Conservation (phyloP, 495 filamentous ascomycete species). For the Penicillium roqueforti region DNA sequence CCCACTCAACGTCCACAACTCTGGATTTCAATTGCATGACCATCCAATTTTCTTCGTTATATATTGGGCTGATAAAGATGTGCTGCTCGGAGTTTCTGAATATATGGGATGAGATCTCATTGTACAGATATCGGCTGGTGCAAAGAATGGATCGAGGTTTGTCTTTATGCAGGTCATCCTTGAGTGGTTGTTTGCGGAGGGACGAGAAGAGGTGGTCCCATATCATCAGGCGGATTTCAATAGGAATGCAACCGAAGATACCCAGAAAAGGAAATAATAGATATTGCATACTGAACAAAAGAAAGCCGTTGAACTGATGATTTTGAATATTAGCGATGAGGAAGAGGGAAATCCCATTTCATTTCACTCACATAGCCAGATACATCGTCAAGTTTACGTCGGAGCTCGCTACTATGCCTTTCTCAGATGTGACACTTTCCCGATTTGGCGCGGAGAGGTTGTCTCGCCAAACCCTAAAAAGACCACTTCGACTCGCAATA, state of each 20-base stretch:
- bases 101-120: neutral
- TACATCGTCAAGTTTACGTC: conserved; percentile 2
- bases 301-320: neutral
- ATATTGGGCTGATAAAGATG: neutral
- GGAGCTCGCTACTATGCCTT: neutral
- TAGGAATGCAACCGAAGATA: neutral
- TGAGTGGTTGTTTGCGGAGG: neutral
- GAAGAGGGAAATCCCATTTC: neutral
- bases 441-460: neutral
- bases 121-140: neutral
- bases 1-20: neutral
- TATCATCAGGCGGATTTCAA: neutral
- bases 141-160: neutral
- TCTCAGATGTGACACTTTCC: neutral
- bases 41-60: neutral
- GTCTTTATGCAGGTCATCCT: neutral
- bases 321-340: neutral
- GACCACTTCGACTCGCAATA: neutral
- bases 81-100: neutral
- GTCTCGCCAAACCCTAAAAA: neutral
- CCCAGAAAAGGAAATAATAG: neutral
- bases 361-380: neutral
- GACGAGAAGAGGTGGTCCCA: neutral
- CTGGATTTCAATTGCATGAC: neutral
- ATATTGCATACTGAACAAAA: neutral